Evolutionary conservation across 2,329 filamentous ascomycete genomes (phyloP).

Genomic region (Pyricularia pennisetigena): DNA sequence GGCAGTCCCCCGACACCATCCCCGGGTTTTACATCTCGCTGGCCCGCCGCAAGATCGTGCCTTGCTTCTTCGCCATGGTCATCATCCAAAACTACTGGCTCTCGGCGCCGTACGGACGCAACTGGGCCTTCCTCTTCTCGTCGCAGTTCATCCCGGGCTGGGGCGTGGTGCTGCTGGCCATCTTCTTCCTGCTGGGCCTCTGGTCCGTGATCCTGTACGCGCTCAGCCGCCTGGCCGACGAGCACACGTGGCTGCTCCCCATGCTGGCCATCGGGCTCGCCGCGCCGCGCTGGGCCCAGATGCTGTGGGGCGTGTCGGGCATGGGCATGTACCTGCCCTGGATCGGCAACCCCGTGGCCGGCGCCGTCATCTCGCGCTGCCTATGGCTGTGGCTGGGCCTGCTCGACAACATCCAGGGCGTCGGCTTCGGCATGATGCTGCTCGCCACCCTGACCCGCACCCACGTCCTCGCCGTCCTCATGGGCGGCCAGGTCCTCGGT

Average conservation of each 20-base stretch:
- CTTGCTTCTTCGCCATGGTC: constrained; percentile 57
- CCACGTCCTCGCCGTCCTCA: constrained; percentile 23
- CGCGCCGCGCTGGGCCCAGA: neutral
- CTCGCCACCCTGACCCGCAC: constrained; percentile 54
- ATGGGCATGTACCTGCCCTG: neutral
- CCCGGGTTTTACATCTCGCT: constrained; percentile 56
- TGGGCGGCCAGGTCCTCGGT: neutral
- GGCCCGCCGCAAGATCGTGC: constrained; percentile 51
- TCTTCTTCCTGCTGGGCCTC: neutral
- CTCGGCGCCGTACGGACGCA: constrained; percentile 54
- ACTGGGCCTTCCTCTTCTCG: constrained; percentile 56
- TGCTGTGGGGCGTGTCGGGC: neutral
- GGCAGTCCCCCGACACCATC: constrained; percentile 50
- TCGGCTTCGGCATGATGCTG: constrained; percentile 59
- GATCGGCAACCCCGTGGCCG: neutral
- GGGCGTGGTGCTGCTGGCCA: neutral
- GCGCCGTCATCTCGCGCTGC: constrained; percentile 12
- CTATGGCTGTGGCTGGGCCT: constrained; percentile 61
- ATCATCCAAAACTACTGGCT: constrained; percentile 60
- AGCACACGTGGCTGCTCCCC: neutral
- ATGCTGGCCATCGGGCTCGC: neutral
- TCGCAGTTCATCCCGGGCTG: neutral
- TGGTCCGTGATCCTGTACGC: neutral
- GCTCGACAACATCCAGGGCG: constrained; percentile 53
- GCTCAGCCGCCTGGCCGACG: neutral